Base-by-base conservation (phyloP, 2,329 filamentous ascomycete genomes). In the Penicillium sp. region DNA sequence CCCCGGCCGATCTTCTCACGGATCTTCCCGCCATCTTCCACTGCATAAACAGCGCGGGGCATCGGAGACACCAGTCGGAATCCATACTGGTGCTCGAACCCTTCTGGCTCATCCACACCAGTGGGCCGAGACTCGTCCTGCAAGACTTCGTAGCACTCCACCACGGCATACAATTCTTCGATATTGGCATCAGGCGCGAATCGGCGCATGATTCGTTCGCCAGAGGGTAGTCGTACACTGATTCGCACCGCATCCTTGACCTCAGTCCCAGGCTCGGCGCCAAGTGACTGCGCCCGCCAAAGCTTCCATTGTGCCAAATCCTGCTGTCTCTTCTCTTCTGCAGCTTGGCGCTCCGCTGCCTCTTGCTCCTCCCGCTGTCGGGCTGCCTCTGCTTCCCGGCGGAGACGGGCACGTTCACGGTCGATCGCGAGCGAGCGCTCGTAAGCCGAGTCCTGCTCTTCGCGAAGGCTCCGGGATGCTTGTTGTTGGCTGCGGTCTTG, bases 101-200 rank as follows among this genome's bases (percentile, higher is more conserved):
- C 85, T 22, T 82, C 79, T 0, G 92, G 91, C 66, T 86, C 76
- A 4, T 77, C 70, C 1, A 75, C 73, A 19, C 73, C 75, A 35
- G 78, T 72, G 16, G 76, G 60, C 56, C 67, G 50, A 53, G 63
- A 37, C 33, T 77, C 58, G 43, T 60, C 75, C 37, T 83, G 75
- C 3, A 92, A 67, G 6, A 89, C 67, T 54, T 91, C 87, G 72
- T 92, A 89, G 77, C 94, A 98, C 72, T 99, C 95, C 2, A 98
- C 92, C 77, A 96, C 97, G 0, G 94, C 95, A 75, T 98, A 98
- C 6, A 99, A 78, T 69, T 97, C 92, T 72, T 98, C 94, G 39
- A 98, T 80, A 2, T 84, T 82, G 0, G 90, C 86, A n/a, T 86
- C 81, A 1, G 83, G 80, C 0, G 81, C 75, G 73, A 99, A 98